Evolutionary conservation across 139 green algal genomes (phyloP).

Genomic region (Auxenochlorella pyrenoidosa): DNA sequence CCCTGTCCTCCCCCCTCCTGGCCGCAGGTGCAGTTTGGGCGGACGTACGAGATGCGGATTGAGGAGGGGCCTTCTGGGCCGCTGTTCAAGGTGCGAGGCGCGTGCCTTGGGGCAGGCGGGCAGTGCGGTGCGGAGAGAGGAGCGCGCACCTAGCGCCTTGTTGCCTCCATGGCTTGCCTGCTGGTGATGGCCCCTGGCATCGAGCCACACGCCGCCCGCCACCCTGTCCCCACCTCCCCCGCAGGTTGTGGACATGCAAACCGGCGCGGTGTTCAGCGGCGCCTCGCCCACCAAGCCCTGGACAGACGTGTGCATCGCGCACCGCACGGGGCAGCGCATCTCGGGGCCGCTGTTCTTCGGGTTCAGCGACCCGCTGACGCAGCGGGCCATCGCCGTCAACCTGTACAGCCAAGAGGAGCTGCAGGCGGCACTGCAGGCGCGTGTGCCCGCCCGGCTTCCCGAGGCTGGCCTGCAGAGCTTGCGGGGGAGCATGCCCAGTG

Average conservation of each 20-base stretch:
- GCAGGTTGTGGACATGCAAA: slow-evolving; percentile 40
- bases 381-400: slow-evolving; percentile 50
- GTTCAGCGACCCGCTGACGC: slow-evolving; percentile 55
- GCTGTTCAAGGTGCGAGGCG: slow-evolving; percentile 44
- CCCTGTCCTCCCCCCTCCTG: no score
- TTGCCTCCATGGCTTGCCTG: no score
- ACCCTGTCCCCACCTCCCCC: background rate
- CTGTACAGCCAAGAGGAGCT: slow-evolving; percentile 53
- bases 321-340: slow-evolving; percentile 59
- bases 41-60: slow-evolving; percentile 55
- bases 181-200: no score
- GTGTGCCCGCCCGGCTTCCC: no score
- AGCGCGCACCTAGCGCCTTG: no score
- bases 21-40: slow-evolving; percentile 46
- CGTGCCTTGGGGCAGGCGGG: no score
- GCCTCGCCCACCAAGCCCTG: slow-evolving; percentile 59
- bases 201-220: background rate
- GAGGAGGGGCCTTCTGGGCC: slow-evolving; percentile 35
- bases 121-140: background rate
- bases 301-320: slow-evolving; percentile 58
- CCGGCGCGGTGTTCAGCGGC: slow-evolving; percentile 41
- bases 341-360: slow-evolving; percentile 65
- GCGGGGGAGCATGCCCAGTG: background rate
- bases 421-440: slow-evolving; percentile 44
- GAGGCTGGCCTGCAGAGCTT: background rate